A percentile compares a stretch with the other conserved stretches of the same genome.
These are phyloP conservation scores for Aspergillus asperescens DNA, from an alignment of 495 filamentous ascomycete genomes.

Conservation along the genomic window DNA sequence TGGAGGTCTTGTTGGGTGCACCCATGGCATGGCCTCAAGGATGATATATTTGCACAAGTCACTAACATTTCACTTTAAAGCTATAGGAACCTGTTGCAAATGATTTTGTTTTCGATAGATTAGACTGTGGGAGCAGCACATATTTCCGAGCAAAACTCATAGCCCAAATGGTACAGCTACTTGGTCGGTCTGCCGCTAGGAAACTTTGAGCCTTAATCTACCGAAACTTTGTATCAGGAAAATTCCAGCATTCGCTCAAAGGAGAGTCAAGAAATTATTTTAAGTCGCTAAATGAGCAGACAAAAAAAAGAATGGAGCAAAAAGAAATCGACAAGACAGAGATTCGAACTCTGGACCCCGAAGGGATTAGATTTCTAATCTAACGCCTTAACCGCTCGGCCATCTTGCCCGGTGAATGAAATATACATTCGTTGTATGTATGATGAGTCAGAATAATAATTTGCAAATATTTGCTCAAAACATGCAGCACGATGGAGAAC, in stretches of 20 bases:
- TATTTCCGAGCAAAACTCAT: conserved; percentile 28
- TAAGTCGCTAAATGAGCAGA: too few relatives aligned
- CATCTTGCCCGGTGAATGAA: conserved; percentile 3
- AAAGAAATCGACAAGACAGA: conserved; percentile 10
- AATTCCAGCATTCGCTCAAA: too few relatives aligned
- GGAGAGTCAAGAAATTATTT: too few relatives aligned
- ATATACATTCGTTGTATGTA: not conserved
- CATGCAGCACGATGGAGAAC: too few relatives aligned
- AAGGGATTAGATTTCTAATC: conserved; percentile 12
- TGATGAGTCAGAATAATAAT: not conserved
- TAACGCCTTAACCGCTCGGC: conserved; percentile 11
- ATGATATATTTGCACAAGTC: not conserved
- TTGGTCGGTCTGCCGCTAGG: conserved; percentile 24
- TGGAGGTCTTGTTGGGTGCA: too few relatives aligned
- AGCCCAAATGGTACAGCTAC: conserved; percentile 35
- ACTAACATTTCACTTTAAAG: conserved; percentile 15
- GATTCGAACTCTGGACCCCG: conserved; percentile 13
- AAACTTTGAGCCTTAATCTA: too few relatives aligned
- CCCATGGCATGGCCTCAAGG: not conserved
- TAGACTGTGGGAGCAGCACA: conserved; percentile 14
- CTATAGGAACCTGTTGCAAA: conserved; percentile 32
- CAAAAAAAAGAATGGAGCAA: not conserved
- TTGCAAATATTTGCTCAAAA: too few relatives aligned
- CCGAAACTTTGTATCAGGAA: too few relatives aligned
- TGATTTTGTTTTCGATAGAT: conserved; percentile 23